Conservation (phyloP, 768 basidiomycete species). For the Lyophyllum decastes region DNA sequence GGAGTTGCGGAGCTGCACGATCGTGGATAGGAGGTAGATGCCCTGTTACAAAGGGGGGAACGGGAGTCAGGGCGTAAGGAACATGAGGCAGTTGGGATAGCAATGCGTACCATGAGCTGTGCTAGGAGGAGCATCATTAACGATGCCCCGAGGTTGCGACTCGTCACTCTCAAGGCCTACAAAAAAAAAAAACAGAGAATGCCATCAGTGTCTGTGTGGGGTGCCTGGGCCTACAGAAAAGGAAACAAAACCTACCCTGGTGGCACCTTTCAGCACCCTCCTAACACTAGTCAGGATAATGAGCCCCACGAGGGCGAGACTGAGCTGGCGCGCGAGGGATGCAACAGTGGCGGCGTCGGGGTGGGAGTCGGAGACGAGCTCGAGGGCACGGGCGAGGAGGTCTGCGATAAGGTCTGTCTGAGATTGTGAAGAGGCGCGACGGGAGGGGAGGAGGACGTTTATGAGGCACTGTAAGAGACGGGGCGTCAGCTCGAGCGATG, state of each 20-base stretch:
- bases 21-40: slow-evolving; percentile 79
- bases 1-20: slow-evolving; percentile 79
- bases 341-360: slow-evolving; percentile 36
- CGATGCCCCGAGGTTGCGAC: slow-evolving; percentile 69
- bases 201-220: background rate
- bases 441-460: slow-evolving; percentile 47
- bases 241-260: slow-evolving; percentile 41
- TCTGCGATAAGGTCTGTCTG: slow-evolving; percentile 33
- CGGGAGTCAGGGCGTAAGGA: background rate
- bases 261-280: slow-evolving; percentile 67
- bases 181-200: background rate
- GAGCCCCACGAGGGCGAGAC: slow-evolving; percentile 70
- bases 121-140: slow-evolving; percentile 77
- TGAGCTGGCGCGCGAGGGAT: slow-evolving; percentile 49
- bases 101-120: slow-evolving; percentile 71
- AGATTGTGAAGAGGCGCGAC: slow-evolving; percentile 28
- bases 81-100: background rate
- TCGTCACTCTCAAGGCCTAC: slow-evolving; percentile 64
- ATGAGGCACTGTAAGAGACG: slow-evolving; percentile 40
- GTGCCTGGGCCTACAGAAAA: slow-evolving; percentile 1
- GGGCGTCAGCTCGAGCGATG: too few relatives aligned
- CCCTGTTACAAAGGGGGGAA: slow-evolving; percentile 45
- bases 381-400: slow-evolving; percentile 38
- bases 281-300: slow-evolving; percentile 77
- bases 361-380: slow-evolving; percentile 17